Evolutionary conservation across 2,329 filamentous ascomycete genomes (phyloP), one percentile per base, ranked within the genome.

Genomic region (Daldinia eschscholtzii): DNA sequence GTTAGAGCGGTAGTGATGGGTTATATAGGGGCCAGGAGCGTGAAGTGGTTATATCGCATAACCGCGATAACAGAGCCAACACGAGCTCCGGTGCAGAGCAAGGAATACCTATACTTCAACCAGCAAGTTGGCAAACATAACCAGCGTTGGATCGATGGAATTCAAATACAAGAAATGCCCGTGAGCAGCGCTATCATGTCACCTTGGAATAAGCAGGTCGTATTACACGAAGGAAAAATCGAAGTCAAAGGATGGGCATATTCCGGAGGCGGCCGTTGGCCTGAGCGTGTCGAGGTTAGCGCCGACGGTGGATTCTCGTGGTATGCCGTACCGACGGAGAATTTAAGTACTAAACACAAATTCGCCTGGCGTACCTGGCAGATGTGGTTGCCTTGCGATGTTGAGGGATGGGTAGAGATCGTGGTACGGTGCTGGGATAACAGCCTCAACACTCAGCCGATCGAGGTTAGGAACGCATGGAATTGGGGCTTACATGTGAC

Each of bases 141-240:
- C 68, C 81, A 84, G 10, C 81, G 80, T 7, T 85, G 86, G 71
- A 87, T 81, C 15, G 87, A 88, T 52, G 89, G 88, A 0, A 89
- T 90, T 68, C 87, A 86, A 69, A 92, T 91, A 73, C 90, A 93
- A 74, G 90, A 92, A 39, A 92, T 92, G 89, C 90, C 90, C 0
- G 89, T 92, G 3, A 87, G 85, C 53, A 87, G 84, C 15, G 90
- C 89, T 20, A 91, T 92, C 72, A 91, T 91, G 87, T 81, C 85
- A 0, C 90, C 90, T 0, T 81, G 83, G 79, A 84, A 85, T 20
- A 89, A 88, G 72, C 84, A 89, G n/a, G 84, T 86, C 1, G 83
- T 91, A 33, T 79, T 91, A 0, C 89, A 91, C 71, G 82, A 86
- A 15, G 89, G 89, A 7, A 83, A 80, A 53, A 89, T 91, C 58